These are phyloP conservation scores for Quercus tomentella DNA, from an alignment of 331 rosid species.

Conservation along the genomic window DNA sequence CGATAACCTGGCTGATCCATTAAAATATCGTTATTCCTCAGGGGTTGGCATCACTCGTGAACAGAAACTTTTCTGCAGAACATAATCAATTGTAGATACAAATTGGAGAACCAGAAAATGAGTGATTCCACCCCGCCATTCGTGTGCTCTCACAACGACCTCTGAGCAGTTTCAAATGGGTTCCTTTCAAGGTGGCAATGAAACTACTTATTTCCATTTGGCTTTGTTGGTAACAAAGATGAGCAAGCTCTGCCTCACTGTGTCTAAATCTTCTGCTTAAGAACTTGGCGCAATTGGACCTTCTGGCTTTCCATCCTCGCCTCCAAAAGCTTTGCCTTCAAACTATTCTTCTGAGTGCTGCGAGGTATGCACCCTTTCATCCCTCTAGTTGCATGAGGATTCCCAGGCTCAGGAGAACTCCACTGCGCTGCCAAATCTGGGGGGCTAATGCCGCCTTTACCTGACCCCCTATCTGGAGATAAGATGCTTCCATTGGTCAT, in stretches of 20 bases:
- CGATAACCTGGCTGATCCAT: constrained; percentile 17
- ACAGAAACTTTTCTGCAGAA: constrained; percentile 20
- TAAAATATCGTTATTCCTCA: constrained; percentile 9
- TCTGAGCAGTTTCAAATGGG: constrained; percentile 30
- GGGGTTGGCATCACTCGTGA: constrained; percentile 13
- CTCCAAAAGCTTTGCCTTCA: constrained; percentile 84
- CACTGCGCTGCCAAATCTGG: constrained; percentile 54
- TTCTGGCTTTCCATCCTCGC: constrained; percentile 84
- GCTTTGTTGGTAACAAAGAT: constrained; percentile 13
- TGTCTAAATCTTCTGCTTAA: constrained; percentile 66
- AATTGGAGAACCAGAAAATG: constrained; percentile 26
- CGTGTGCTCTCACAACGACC: constrained; percentile 20
- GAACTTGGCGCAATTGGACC: constrained; percentile 79
- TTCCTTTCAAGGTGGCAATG: constrained; percentile 19
- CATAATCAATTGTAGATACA: background rate
- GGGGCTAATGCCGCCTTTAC: constrained; percentile 56
- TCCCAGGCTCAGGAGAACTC: constrained; percentile 70
- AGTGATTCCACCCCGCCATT: constrained; percentile 13
- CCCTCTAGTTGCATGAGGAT: constrained; percentile 46
- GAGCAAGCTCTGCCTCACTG: constrained; percentile 22
- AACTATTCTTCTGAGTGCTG: constrained; percentile 51
- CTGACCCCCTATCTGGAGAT: constrained; percentile 66
- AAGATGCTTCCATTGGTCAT: constrained; percentile 49
- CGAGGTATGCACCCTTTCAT: constrained; percentile 80
- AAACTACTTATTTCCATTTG: constrained; percentile 11